phyloP scores from a whole-genome alignment of 2,329 filamentous ascomycete species.

The Lachnellula subtilissima region DNA sequence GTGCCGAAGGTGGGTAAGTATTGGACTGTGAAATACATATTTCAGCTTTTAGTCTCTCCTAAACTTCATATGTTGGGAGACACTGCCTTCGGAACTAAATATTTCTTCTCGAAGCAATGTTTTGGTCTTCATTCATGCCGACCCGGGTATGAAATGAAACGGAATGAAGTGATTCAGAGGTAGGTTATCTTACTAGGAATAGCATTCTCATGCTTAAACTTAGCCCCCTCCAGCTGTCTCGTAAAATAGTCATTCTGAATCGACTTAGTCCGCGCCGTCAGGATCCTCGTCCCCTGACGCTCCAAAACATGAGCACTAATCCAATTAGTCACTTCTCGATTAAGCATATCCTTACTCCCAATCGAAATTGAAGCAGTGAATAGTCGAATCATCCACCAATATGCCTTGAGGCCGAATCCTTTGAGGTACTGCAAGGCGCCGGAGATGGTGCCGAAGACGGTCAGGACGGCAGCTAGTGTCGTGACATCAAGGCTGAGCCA shows the following conservation, averaged over 20 bases:
- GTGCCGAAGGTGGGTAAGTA: conserved; percentile 43
- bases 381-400: conserved; percentile 38
- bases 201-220: too few species aligned
- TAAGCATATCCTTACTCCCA: conserved; percentile 41
- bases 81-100: conserved; percentile 36
- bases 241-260: conserved; percentile 27
- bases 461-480: conserved; percentile 41
- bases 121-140: too few species aligned
- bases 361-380: conserved; percentile 42
- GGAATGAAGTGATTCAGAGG: too few species aligned
- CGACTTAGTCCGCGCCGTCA: conserved; percentile 41
- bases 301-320: conserved; percentile 38
- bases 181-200: too few species aligned
- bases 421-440: conserved; percentile 37
- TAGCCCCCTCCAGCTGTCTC: too few species aligned
- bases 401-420: conserved; percentile 35
- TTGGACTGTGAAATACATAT: conserved; percentile 34
- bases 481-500: conserved; percentile 45
- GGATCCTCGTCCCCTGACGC: conserved; percentile 34
- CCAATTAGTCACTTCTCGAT: conserved; percentile 42
- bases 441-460: conserved; percentile 40
- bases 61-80: neutral
- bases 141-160: too few species aligned
- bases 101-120: too few species aligned
- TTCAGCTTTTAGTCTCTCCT: conserved; percentile 23